Base-by-base conservation (phyloP, 352 stramenopile genomes). In the Phytophthora ramorum region DNA sequence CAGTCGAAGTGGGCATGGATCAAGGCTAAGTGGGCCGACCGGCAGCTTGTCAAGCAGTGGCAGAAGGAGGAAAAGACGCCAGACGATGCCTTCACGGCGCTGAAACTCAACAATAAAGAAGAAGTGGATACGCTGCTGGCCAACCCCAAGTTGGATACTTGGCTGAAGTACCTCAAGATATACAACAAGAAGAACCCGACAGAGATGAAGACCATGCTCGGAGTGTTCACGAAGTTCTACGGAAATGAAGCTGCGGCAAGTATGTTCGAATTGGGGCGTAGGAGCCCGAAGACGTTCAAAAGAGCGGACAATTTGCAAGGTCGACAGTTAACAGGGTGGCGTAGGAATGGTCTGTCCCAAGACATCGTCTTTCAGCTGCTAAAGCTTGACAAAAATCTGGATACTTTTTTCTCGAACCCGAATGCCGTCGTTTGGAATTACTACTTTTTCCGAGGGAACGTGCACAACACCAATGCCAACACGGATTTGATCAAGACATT, bases 201-300 rank as follows among this genome's bases (percentile, higher is more conserved):
- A 2, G 24, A 54, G 8, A 48, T 41, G 43, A 19, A 53, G 48
- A 24, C 19, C 19, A 38, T 66, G 28, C 4, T 66, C 7, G 58
- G 38, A 14, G 34, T 53, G 38, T 58, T 65, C 22, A 40, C 13
- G 3, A 52, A 59, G 20, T 38, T 13, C 3, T 66, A 66, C 16
- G 37, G 20, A 13, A 45, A 66, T 16, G 38, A 52, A 1, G 38
- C n/a, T 10, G 41, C 54, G 19, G 48, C 47, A 20, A 53, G 28
- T 17, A 45, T 51, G 47, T 17, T 52, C 10, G 48, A 65, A 45
- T 5, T 45, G 38, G 26, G 24, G 5, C 13, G 19, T 1, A 1
- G 0, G 38, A 51, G 2, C 47, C 44, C 16, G 17, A n/a, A n/a
- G 20, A 30, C 43, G 16, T 17, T 17, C 43, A 45, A 48, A 44